Evolutionary conservation across 1,139 yeast genomes (phyloP).

Genomic region (Sugiyamaella neomexicana): DNA sequence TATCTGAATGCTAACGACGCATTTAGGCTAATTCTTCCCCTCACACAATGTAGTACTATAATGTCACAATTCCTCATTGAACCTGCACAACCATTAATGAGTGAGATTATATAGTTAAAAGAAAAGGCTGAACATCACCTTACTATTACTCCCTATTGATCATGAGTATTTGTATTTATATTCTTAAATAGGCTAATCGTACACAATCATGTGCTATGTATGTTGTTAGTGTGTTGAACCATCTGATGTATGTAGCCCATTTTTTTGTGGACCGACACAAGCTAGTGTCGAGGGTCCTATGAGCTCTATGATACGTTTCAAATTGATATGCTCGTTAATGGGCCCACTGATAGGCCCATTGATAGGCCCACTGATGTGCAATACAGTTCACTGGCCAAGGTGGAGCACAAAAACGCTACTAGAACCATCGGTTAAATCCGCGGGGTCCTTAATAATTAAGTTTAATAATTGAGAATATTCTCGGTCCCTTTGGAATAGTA

Average conservation of each 20-base stretch:
- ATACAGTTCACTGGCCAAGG: too few relatives aligned
- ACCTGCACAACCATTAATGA: constrained; percentile 1
- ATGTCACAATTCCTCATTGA: constrained; percentile 41
- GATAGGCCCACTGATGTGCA: too few relatives aligned
- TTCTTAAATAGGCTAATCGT: not conserved
- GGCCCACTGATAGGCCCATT: too few relatives aligned
- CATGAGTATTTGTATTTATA: not conserved
- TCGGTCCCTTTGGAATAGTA: not conserved
- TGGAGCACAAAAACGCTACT: not conserved
- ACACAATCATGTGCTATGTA: not conserved
- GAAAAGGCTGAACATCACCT: too few relatives aligned
- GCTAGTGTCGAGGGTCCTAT: too few relatives aligned
- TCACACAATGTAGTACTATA: constrained; percentile 52
- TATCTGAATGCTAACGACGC: constrained; percentile 94
- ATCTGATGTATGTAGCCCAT: too few relatives aligned
- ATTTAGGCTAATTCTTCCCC: constrained; percentile 69
- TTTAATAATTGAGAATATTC: not conserved
- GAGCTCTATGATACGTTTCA: too few relatives aligned
- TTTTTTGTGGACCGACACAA: too few relatives aligned
- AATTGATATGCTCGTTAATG: too few relatives aligned
- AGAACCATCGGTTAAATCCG: not conserved
- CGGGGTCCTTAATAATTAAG: not conserved
- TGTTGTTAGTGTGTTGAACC: too few relatives aligned
- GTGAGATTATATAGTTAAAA: constrained; percentile 9
- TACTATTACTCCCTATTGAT: not conserved